Percentiles rank a stretch among this genome's conserved stretches.
These are phyloP conservation scores for Cnidoscolus chayamansa DNA, from an alignment of 441 rosid genomes.

Conservation along the genomic window DNA sequence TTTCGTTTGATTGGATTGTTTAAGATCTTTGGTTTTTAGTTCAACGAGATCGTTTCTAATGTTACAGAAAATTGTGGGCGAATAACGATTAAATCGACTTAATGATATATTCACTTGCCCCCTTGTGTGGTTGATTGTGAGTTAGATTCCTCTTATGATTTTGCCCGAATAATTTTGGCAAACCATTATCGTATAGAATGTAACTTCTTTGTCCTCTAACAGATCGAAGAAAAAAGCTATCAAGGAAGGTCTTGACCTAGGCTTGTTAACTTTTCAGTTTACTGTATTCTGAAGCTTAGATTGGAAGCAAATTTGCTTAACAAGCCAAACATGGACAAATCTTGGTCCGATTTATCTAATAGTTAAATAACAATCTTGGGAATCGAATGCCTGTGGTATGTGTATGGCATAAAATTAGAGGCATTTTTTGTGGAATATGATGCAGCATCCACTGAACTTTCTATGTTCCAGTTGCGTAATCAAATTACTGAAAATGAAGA, in stretches of 20 bases:
- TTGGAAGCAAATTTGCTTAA: not conserved
- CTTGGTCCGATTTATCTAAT: not conserved
- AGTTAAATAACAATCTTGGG: not conserved
- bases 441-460: not conserved
- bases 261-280: not conserved
- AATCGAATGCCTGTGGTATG: not conserved
- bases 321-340: not conserved
- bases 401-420: too few species aligned
- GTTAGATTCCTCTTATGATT: not conserved
- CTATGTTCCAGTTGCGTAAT: not conserved
- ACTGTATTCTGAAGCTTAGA: not conserved
- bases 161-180: not conserved
- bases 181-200: not conserved
- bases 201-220: too few species aligned
- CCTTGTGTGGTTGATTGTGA: not conserved
- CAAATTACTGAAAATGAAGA: not conserved
- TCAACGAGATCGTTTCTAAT: not conserved
- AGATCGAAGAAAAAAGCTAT: too few species aligned
- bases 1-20: not conserved
- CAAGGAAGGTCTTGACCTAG: too few species aligned
- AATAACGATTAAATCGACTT: not conserved
- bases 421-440: not conserved
- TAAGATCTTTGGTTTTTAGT: conserved; percentile 3
- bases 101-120: not conserved
- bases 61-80: not conserved